These are phyloP conservation scores for Prunus armeniaca DNA, from an alignment of 306 rosid species.

Conservation along the genomic window DNA sequence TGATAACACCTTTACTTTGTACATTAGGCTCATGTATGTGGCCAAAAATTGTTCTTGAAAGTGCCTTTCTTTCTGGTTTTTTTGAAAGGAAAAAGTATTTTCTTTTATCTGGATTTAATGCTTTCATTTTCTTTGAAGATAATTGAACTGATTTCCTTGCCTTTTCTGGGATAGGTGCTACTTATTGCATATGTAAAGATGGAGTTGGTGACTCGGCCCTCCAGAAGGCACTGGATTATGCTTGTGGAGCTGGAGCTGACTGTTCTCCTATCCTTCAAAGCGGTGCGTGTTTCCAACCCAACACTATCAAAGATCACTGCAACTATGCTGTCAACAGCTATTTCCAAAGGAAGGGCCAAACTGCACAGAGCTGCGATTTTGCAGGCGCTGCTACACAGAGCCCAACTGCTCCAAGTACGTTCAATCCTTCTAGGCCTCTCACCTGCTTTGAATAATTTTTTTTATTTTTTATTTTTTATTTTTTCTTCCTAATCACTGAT, in stretches of 20 bases:
- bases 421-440: not conserved
- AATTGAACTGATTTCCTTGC: constrained; percentile 1
- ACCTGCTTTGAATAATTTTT: not conserved
- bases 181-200: constrained; percentile 80
- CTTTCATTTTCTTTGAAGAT: not conserved
- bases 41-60: not conserved
- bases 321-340: constrained; percentile 89
- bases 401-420: constrained; percentile 63
- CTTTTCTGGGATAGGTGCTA: constrained; percentile 44
- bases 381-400: constrained; percentile 49
- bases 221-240: constrained; percentile 82
- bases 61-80: not conserved
- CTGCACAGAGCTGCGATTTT: constrained; percentile 78
- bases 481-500: constrained; percentile 18
- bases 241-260: constrained; percentile 98
- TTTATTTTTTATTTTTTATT: too few species aligned
- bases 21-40: not conserved
- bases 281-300: constrained; percentile 80
- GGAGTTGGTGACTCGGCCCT: constrained; percentile 63
- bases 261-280: constrained; percentile 54
- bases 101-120: not conserved
- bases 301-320: constrained; percentile 87
- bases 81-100: not conserved
- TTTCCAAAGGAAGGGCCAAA: constrained; percentile 68
- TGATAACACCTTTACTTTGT: too few species aligned